Evolutionary conservation across 441 rosid genomes (phyloP), one percentile per base, ranked within the genome.

Genomic region (Brassica hybrid): DNA sequence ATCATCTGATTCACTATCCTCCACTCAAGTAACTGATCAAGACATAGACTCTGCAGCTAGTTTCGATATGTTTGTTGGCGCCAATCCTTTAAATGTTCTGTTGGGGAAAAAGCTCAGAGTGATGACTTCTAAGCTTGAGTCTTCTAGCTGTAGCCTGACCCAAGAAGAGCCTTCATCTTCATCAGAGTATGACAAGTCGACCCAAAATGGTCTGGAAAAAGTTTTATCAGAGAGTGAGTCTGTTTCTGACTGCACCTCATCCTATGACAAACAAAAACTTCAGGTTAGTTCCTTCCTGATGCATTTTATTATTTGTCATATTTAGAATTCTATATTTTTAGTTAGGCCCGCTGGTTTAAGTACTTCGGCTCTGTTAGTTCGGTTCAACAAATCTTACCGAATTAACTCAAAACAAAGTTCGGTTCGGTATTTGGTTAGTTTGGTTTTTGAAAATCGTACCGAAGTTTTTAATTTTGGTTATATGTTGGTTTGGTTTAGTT

Each of bases 21-120:
- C 85, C 68, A 79, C 79, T 50, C 80, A 70, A 65, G 66, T 57
- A 54, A 58, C 58, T 32, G 84, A 71, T 72, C 85, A 82, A 64
- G 80, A 59, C 69, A 73, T 72, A 68, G 69, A 81, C 23, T 79
- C 73, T 43, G 57, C 66, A 43, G 62, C 48, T 72, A 80, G 85
- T 77, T 73, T 85, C 56, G 88, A 82, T 83, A 79, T 82, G 70
- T 81, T 87, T 75, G 88, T 84, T 34, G 84, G 85, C 71, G n/a
- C n/a, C 43, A 83, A 86, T 83, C 79, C 89, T 69, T 82, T 89
- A 85, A 88, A 90, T 81, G 72, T 50, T 79, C 85, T 96, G 80
- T 76, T 96, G 86, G 97, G 91, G 48, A 77, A 90, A 78, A 96
- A 94, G 83, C 89, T 91, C 68, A 84, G 74, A 76, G 97, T 92